A percentile compares a stretch with the other conserved stretches of the same genome.
phyloP scores from a whole-genome alignment of 495 filamentous ascomycete species.

The Trichocladium uniseriatum region DNA sequence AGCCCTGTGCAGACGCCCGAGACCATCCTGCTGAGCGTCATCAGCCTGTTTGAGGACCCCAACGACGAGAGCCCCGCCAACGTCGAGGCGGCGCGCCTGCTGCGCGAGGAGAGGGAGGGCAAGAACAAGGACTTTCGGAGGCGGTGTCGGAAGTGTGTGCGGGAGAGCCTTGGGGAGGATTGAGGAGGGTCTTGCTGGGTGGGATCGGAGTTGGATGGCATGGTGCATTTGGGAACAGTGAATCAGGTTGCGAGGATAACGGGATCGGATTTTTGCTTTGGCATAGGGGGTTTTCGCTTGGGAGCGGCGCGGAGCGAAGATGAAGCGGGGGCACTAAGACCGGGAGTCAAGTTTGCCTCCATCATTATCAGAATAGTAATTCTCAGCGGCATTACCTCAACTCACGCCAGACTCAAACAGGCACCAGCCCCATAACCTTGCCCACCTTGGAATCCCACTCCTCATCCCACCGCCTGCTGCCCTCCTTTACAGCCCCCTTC shows the following conservation, averaged over 20 bases:
- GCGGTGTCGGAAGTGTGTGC: constrained; percentile 65
- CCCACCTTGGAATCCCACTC: constrained; percentile 82
- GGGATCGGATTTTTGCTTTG: not conserved
- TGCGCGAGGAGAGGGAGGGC: constrained; percentile 67
- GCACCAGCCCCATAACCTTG: constrained; percentile 52
- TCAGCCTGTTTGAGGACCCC: constrained; percentile 84
- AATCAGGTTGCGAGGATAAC: not conserved
- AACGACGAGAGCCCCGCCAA: constrained; percentile 96
- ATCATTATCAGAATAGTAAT: not conserved
- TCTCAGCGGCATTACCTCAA: not conserved
- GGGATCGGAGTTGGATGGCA: not conserved
- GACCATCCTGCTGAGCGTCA: constrained; percentile 84
- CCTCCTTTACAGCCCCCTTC: constrained; percentile 67
- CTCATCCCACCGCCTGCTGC: constrained; percentile 77
- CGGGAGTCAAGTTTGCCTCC: no score
- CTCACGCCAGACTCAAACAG: not conserved
- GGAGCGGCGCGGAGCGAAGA: no score
- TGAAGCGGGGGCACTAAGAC: no score
- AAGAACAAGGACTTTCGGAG: constrained; percentile 61
- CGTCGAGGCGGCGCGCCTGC: constrained; percentile 78
- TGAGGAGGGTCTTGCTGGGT: constrained; percentile 18
- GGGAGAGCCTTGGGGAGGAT: constrained; percentile 75
- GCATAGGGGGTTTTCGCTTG: no score
- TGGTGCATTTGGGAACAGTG: not conserved
- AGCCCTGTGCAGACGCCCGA: constrained; percentile 95